phyloP scores from a whole-genome alignment of 2,329 filamentous ascomycete species.

The Aspergillus ustus region DNA sequence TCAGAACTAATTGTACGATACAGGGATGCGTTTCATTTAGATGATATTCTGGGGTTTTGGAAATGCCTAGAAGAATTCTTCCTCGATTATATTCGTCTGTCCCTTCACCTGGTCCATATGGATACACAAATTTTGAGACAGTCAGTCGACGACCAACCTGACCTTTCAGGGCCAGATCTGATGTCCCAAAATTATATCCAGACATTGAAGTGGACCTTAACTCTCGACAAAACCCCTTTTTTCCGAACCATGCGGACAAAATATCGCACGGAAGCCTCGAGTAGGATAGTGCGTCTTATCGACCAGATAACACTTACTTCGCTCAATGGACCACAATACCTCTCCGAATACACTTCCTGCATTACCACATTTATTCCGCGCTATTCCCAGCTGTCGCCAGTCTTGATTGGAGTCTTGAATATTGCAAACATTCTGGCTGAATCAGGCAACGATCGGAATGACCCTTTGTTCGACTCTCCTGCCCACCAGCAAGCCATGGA shows the following conservation, averaged over 20 bases:
- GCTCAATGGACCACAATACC: constrained; percentile 29
- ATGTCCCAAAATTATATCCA: constrained; percentile 41
- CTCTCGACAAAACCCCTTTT: constrained; percentile 41
- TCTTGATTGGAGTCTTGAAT: constrained; percentile 29
- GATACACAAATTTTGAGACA: constrained; percentile 42
- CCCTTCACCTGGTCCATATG: constrained; percentile 46
- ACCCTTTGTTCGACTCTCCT: constrained; percentile 26
- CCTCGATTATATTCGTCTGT: constrained; percentile 43
- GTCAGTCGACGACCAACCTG: constrained; percentile 34
- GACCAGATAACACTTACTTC: constrained; percentile 33
- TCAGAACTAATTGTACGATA: constrained; percentile 9
- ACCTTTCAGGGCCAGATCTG: constrained; percentile 33
- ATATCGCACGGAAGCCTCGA: constrained; percentile 33
- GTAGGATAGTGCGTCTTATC: constrained; percentile 36
- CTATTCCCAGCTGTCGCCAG: constrained; percentile 32
- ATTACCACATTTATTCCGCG: constrained; percentile 35
- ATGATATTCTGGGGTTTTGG: constrained; percentile 36
- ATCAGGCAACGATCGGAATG: constrained; percentile 33
- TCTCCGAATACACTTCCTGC: constrained; percentile 38
- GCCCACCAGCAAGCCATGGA: constrained; percentile 25
- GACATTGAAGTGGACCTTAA: constrained; percentile 41
- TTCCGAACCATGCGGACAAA: constrained; percentile 39
- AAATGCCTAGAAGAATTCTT: constrained; percentile 48
- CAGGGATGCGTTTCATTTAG: constrained; percentile 38
- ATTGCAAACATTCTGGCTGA: constrained; percentile 37